Percentiles rank a stretch among this genome's conserved stretches.
phyloP scores from a whole-genome alignment of 495 filamentous ascomycete genomes.

The Annulohypoxylon stygium region DNA sequence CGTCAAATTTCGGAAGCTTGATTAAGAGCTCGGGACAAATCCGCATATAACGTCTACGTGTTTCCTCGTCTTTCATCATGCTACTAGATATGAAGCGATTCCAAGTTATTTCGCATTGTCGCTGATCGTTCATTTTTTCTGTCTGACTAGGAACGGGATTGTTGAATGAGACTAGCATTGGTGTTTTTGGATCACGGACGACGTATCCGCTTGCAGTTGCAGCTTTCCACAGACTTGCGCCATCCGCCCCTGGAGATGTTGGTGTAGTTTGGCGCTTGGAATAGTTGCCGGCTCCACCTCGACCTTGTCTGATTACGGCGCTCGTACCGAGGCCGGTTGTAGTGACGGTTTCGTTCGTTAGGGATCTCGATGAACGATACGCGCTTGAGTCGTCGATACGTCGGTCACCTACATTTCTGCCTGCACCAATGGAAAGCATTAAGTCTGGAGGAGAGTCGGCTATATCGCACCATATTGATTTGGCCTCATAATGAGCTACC shows the following conservation, averaged over 20 bases:
- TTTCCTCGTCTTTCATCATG: conserved; percentile 29
- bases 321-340: conserved; percentile 20
- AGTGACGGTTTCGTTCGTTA: conserved; percentile 45
- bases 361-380: conserved; percentile 33
- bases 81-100: conserved; percentile 47
- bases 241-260: conserved; percentile 16
- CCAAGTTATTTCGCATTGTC: conserved; percentile 50
- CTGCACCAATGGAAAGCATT: conserved; percentile 63
- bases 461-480: conserved; percentile 62
- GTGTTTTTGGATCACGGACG: conserved; percentile 45
- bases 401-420: conserved; percentile 47
- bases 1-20: conserved; percentile 48
- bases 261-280: conserved; percentile 41
- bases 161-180: conserved; percentile 48
- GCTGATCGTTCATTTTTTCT: conserved; percentile 48
- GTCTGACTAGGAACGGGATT: conserved; percentile 47
- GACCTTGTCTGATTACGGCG: conserved; percentile 48
- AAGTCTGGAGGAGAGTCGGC: conserved; percentile 57
- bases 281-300: conserved; percentile 47
- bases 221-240: conserved; percentile 10
- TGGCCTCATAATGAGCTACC: conserved; percentile 61
- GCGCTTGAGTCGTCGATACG: conserved; percentile 32
- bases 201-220: conserved; percentile 40
- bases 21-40: conserved; percentile 51
- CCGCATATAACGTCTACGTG: conserved; percentile 48